phyloP scores from a whole-genome alignment of 352 stramenopile species.

The Phytophthora sojae region DNA sequence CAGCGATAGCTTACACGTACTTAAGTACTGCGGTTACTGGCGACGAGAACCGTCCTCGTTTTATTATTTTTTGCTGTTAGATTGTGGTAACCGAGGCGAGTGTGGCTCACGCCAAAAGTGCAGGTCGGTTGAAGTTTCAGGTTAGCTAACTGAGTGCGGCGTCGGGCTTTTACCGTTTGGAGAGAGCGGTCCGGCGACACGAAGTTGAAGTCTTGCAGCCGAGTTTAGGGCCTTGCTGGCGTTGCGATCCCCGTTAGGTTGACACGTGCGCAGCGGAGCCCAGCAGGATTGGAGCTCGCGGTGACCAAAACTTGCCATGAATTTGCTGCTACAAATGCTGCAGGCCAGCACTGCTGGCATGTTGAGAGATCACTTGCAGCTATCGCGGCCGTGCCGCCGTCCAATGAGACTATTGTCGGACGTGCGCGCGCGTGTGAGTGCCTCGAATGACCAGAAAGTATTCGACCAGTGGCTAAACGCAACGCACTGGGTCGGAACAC shows the following conservation, averaged over 20 bases:
- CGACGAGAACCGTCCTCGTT: neutral
- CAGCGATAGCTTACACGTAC: neutral
- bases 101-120: neutral
- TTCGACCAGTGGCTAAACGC: neutral
- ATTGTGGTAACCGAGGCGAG: neutral
- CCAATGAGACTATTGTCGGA: neutral
- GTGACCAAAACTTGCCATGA: neutral
- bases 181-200: too few relatives aligned
- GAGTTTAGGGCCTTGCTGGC: too few relatives aligned
- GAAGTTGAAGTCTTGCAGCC: neutral
- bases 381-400: neutral
- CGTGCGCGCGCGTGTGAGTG: neutral
- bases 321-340: neutral
- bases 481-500: neutral
- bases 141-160: too few relatives aligned
- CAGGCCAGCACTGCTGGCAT: neutral
- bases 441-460: slow-evolving; percentile 9
- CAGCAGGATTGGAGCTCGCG: neutral
- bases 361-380: neutral
- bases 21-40: neutral
- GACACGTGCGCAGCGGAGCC: too few relatives aligned
- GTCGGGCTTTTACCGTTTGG: too few relatives aligned
- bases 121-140: too few relatives aligned
- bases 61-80: neutral
- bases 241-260: too few relatives aligned